phyloP scores from a whole-genome alignment of 352 stramenopile species.

The Phytophthora foliorum region DNA sequence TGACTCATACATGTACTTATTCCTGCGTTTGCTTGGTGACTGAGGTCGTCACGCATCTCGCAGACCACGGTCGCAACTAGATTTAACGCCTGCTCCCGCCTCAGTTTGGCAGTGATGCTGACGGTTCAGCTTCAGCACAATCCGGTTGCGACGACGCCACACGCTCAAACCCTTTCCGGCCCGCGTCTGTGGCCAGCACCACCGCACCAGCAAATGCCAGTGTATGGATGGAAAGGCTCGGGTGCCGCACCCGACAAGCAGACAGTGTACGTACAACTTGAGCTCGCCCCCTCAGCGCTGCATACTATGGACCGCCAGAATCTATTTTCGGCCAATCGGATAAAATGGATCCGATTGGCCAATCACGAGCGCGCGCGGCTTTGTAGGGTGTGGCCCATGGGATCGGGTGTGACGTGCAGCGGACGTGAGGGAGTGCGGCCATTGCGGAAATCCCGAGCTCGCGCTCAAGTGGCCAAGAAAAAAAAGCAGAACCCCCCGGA shows the following conservation, averaged over 20 bases:
- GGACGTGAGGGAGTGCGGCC: slow-evolving; percentile 20
- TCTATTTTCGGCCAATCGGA: slow-evolving; percentile 26
- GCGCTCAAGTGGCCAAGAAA: slow-evolving; percentile 32
- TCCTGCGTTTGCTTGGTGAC: slow-evolving; percentile 7
- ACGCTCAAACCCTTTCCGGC: slow-evolving; percentile 19
- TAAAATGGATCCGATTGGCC: slow-evolving; percentile 8
- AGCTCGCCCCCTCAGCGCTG: slow-evolving; percentile 15
- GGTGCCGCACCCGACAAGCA: neutral
- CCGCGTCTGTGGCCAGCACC: slow-evolving; percentile 24
- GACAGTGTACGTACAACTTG: neutral
- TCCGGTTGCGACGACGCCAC: slow-evolving; percentile 7
- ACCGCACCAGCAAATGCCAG: neutral
- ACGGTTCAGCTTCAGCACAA: slow-evolving; percentile 1
- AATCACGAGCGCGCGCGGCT: slow-evolving; percentile 11
- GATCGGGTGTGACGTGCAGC: slow-evolving; percentile 29
- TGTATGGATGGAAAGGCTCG: slow-evolving; percentile 25
- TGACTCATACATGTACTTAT: neutral
- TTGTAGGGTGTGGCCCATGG: slow-evolving; percentile 27
- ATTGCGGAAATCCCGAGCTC: slow-evolving; percentile 40
- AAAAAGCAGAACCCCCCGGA: slow-evolving; percentile 16
- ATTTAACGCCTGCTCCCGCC: slow-evolving; percentile 5
- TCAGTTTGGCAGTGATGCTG: neutral
- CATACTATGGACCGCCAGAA: slow-evolving; percentile 37
- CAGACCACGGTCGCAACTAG: slow-evolving; percentile 4
- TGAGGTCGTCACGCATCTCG: neutral